Evolutionary conservation across 345 rosid species (phyloP).

Genomic region (Syzygium aromaticum): DNA sequence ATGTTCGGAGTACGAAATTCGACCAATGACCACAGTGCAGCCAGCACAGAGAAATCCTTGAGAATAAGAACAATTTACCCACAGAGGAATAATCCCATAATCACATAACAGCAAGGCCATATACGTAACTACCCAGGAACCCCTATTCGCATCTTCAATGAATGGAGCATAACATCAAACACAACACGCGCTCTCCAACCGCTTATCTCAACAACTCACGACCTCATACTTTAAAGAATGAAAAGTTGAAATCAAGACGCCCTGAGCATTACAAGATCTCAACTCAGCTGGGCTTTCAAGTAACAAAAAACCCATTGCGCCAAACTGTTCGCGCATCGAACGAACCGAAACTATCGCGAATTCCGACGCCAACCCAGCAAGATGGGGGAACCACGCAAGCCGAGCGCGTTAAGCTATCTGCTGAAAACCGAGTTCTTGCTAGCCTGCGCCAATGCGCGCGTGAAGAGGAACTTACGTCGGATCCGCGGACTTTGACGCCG

Average conservation of each 20-base stretch:
- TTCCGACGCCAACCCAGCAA: not conserved
- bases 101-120: not conserved
- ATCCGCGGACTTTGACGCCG: conserved; percentile 72
- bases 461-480: conserved; percentile 27
- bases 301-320: not conserved
- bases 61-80: not conserved
- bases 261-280: not conserved
- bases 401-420: not conserved
- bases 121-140: not conserved
- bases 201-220: not conserved
- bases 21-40: not conserved
- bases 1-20: not conserved
- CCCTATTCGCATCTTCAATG: not conserved
- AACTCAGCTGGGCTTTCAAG: not conserved
- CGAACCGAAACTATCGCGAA: not conserved
- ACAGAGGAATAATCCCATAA: not conserved
- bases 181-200: not conserved
- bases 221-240: not conserved
- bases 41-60: not conserved
- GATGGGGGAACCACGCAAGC: not conserved
- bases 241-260: not conserved
- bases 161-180: conserved; percentile 1
- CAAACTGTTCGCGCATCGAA: not conserved
- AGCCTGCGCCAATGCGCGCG: not conserved
- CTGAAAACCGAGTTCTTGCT: not conserved